Base-by-base conservation (phyloP, 371 early-diverging fungal species). In the Apophysomyces elegans region DNA sequence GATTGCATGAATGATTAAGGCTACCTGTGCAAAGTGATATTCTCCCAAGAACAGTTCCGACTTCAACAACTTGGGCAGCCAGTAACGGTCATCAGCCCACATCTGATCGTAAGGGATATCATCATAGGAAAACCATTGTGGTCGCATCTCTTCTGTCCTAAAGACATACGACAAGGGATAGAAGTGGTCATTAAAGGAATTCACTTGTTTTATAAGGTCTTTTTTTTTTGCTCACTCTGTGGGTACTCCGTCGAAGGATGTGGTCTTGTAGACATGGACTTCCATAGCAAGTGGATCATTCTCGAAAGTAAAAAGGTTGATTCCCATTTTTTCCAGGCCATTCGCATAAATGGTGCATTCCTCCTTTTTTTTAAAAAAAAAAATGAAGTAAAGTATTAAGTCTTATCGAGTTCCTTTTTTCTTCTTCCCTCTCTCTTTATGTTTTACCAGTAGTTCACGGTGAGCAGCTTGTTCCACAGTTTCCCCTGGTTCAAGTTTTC, bases 401-500 rank as follows among this genome's bases (percentile, higher is more conserved):
- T 26, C 32, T 26, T 26, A 26, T 26, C 32, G 32, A 26, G 32
- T 26, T 26, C 3, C 32, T 3, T 26, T 26, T 26, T 26, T 26
- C 32, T 26, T 2, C 2, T 3, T 26, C 32, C 3, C 32, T 26
- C 32, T 26, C 0, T 9, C 32, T 21, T 43, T 37, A 9, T 5
- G 39, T 4, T 54, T 57, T 72, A 84, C 86, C 81, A 75, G 35
- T 14, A 91, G 75, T 62, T 92, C 92, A 12, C 92, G 85, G 13
- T 73, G 65, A 0, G 92, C 90, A 26, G 87, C 91, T 58, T 86
- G 68, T 39, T 78, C 67, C 8, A 88, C 69, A 0, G 89, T 88
- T 65, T 91, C 92, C 3, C 86, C 86, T 6, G 75, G 66, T 59
- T 91, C 92, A 6, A 87, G 78, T 68, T 91, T 91, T 36, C 92